Evolutionary conservation across 768 basidiomycete genomes (phyloP), one percentile per base, ranked within the genome.

Genomic region (Trametopsis cervina): DNA sequence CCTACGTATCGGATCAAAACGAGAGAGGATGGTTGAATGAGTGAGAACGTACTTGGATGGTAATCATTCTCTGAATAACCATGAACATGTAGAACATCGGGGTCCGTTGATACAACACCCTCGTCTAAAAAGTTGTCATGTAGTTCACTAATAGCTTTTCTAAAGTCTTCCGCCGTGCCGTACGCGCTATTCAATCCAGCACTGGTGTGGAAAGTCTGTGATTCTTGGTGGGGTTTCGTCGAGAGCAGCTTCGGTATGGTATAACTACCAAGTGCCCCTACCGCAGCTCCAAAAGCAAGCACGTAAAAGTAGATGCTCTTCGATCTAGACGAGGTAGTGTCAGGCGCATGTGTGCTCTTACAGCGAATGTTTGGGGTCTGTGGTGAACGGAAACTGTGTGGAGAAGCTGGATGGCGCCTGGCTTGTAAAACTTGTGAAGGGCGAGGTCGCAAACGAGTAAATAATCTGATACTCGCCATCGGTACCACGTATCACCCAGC

Each of bases 41-140:
- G 78, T 4, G 80, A 23, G 38, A 4, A 71, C 36, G 75, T 75
- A 42, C 71, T 65, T 3, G 78, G 76, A 58, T 80, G 83, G 56
- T 85, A 85, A 6, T 82, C 81, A 57, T 85, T 78, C 53, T 78
- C 78, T 1, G 84, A 87, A 26, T 75, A 80, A 3, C 86, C 86
- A 50, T 84, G 72, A 25, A 71, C 69, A 39, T 68, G 64, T 21
- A 87, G 65, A 15, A 69, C 64, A 26, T 74, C 69, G 11, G 70
- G 66, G 54, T 78, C 74, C 2, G 78, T 82, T 22, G 70, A 66
- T 21, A 85, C 75, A 15, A 64, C 58, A 33, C 70, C 65, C n/a
- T 66, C 60, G n/a, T 59, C 66, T 4, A 78, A 71, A 55, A 86
- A 68, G 12, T 64, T 62, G 3, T 57, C 51, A 20, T 64, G 68